Base-by-base conservation (phyloP, 495 filamentous ascomycete genomes). In the Cetradonia linearis region DNA sequence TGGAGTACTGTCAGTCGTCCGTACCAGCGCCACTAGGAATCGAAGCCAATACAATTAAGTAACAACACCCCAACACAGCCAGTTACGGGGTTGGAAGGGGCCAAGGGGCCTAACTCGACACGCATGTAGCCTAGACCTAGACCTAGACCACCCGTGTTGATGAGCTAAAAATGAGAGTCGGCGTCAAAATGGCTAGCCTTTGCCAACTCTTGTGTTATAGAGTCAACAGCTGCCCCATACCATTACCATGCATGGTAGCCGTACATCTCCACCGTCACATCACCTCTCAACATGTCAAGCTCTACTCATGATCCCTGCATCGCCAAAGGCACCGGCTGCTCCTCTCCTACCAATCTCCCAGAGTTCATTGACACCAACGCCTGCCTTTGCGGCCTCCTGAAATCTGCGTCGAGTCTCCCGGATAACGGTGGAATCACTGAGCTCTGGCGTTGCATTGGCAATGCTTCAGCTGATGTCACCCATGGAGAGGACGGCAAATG, bases 371-470 rank as follows among this genome's bases (percentile, higher is more conserved):
- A 65, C 42, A 34, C 44, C 40, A 33, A 36, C 9, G 34, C 53
- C 30, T 65, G 63, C 48, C 59, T 65, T n/a, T 65, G 63, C 38
- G 63, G 63, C 38, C 59, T 65, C 44, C 44, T 65, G 13, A 23
- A 62, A 33, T 62, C 59, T n/a, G 46, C 46, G 13, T 55, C 59
- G n/a, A 7, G 48, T 20, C 54, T 58, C 11, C 48, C 63, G 16
- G 47, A 61, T 20, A 65, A 65, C 42, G 63, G 63, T 23, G 42
- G 59, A 28, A 31, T 27, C 10, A 49, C 42, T 25, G 40, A 65
- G 55, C 36, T 52, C 13, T 65, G 63, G 63, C 40, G 63, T 23
- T 65, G 63, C 42, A 65, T 65, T 33, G 59, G 63, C 25, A 52
- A 65, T 10, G 58, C 59, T 11, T 57, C 59, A 42, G 46, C 49